These are phyloP conservation scores for Boletellus ananas DNA, from an alignment of 768 basidiomycete genomes.

Conservation along the genomic window DNA sequence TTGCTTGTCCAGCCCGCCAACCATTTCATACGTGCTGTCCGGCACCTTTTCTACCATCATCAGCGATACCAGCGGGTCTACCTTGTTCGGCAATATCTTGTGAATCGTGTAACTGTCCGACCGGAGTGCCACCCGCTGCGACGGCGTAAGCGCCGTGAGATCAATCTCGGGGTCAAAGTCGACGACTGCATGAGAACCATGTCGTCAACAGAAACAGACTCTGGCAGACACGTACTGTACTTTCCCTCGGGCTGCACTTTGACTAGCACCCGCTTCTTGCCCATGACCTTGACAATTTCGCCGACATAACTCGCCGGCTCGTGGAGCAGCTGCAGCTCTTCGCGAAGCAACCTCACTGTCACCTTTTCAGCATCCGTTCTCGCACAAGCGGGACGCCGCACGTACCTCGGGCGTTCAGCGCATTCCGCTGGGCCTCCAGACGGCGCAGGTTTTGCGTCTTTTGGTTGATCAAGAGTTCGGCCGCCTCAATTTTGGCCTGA, in stretches of 20 bases:
- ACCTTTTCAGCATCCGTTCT: neutral
- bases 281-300: conserved; percentile 98
- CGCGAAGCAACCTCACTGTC: conserved; percentile 80
- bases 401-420: conserved; percentile 89
- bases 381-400: neutral
- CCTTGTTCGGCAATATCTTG: conserved; percentile 95
- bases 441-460: conserved; percentile 95
- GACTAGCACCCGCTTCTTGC: conserved; percentile 97
- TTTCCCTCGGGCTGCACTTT: conserved; percentile 99
- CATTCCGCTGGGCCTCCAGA: conserved; percentile 95
- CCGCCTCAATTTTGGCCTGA: conserved; percentile 91
- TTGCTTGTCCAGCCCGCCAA: conserved; percentile 96
- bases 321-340: conserved; percentile 89
- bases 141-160: conserved; percentile 71
- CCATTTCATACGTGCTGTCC: conserved; percentile 99
- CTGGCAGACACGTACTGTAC: conserved; percentile 71
- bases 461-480: conserved; percentile 90
- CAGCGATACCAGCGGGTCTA: conserved; percentile 95
- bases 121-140: conserved; percentile 90
- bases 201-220: neutral
- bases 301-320: conserved; percentile 98
- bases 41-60: conserved; percentile 99
- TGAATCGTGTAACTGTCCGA: conserved; percentile 96
- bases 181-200: conserved; percentile 56
- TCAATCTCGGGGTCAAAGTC: conserved; percentile 90